A percentile compares a stretch with the other conserved stretches of the same genome.
Evolutionary conservation across 352 stramenopile species (phyloP).

Genomic region (Hyaloperonospora brassicae): DNA sequence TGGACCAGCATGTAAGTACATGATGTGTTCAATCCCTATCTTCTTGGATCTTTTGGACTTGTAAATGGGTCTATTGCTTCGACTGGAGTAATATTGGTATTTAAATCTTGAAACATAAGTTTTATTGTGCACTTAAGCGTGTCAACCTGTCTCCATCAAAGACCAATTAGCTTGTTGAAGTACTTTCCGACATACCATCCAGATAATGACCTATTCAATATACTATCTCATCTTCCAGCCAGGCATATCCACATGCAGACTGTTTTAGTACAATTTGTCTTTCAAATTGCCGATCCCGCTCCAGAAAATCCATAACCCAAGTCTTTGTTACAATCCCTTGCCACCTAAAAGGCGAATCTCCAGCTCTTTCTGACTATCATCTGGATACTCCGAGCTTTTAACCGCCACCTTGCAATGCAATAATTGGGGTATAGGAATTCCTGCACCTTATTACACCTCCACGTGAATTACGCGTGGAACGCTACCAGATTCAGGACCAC

Average conservation of each 20-base stretch:
- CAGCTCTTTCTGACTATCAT: constrained; percentile 6
- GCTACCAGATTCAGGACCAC: too few relatives aligned
- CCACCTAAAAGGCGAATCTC: constrained; percentile 1
- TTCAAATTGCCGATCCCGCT: constrained; percentile 7
- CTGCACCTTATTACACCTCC: too few relatives aligned
- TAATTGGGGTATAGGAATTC: too few relatives aligned
- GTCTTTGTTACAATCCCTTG: constrained; percentile 6
- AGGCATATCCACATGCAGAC: constrained; percentile 5
- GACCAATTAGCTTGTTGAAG: background rate
- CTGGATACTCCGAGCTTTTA: background rate
- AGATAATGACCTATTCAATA: background rate
- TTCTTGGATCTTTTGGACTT: constrained; percentile 2
- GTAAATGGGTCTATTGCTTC: constrained; percentile 14
- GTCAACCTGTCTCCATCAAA: constrained; percentile 6
- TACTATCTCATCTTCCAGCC: background rate
- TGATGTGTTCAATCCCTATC: constrained; percentile 4
- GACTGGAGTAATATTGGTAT: constrained; percentile 2
- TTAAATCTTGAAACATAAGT: constrained; percentile 7
- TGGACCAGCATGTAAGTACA: background rate
- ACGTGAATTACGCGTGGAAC: too few relatives aligned
- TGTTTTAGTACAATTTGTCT: constrained; percentile 3
- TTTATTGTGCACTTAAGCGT: constrained; percentile 14
- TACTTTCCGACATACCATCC: background rate
- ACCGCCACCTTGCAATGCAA: too few relatives aligned
- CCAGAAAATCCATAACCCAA: constrained; percentile 5